Conservation (phyloP, 208 protist species). For the Porcisia deanei region DNA sequence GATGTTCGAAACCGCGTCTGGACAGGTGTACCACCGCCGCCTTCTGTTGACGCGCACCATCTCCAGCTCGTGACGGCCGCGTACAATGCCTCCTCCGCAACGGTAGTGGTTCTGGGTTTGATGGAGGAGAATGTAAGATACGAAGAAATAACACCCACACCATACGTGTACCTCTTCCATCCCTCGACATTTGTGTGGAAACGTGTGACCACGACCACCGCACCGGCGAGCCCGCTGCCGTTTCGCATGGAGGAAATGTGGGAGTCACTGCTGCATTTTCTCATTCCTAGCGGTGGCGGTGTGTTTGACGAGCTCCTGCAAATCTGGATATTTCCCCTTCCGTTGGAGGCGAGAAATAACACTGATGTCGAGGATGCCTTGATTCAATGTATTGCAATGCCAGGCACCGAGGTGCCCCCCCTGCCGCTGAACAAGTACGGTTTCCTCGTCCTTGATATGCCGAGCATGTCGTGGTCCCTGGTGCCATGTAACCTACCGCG, state of each 20-base stretch:
- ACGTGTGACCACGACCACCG: constrained; percentile 54
- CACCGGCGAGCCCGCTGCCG: constrained; percentile 76
- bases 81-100: constrained; percentile 39
- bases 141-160: constrained; percentile 16
- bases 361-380: background rate
- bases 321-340: constrained; percentile 78
- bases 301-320: constrained; percentile 64
- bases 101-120: constrained; percentile 73
- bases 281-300: constrained; percentile 60
- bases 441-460: constrained; percentile 70
- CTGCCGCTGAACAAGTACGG: constrained; percentile 40
- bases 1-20: constrained; percentile 82
- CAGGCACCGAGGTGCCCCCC: constrained; percentile 1
- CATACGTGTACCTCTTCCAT: constrained; percentile 75
- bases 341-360: background rate
- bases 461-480: constrained; percentile 79
- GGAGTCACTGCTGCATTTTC: constrained; percentile 55
- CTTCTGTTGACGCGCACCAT: constrained; percentile 65
- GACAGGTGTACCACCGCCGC: constrained; percentile 75
- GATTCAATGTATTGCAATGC: background rate
- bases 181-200: constrained; percentile 70
- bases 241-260: constrained; percentile 78
- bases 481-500: constrained; percentile 58
- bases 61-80: constrained; percentile 67
- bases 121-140: constrained; percentile 24